Conservation (phyloP, 2,329 filamentous ascomycete species). For the Claviceps purpurea region DNA sequence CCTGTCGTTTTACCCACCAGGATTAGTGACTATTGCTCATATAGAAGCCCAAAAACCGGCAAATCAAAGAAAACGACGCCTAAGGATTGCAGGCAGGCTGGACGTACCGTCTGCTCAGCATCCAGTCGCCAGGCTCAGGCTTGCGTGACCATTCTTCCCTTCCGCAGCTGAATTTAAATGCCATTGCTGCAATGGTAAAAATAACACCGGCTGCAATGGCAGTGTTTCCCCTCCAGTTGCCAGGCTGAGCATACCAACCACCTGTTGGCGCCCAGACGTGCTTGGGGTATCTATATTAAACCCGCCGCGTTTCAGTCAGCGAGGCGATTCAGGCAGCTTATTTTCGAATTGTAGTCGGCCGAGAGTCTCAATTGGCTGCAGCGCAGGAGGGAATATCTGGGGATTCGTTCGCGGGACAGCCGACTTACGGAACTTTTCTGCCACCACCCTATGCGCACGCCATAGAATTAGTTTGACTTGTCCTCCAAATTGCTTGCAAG, state of each 20-base stretch:
- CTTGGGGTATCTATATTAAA: constrained; percentile 66
- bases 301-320: neutral
- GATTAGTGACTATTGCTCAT: neutral
- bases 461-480: neutral
- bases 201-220: constrained; percentile 57
- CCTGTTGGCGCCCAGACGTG: constrained; percentile 98
- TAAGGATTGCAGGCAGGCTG: neutral
- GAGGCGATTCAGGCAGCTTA: constrained; percentile 1
- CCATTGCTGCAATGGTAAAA: constrained; percentile 51
- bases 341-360: constrained; percentile 1
- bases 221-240: constrained; percentile 93
- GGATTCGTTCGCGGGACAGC: neutral
- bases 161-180: constrained; percentile 61
- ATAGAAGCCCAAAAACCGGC: no score
- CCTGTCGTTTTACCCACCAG: constrained; percentile 13
- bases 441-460: constrained; percentile 57
- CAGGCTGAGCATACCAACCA: constrained; percentile 92
- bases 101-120: constrained; percentile 70
- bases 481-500: neutral
- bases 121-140: constrained; percentile 66
- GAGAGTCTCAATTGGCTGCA: constrained; percentile 3
- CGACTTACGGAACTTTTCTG: constrained; percentile 45
- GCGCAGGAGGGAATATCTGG: neutral
- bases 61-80: no score
- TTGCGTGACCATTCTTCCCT: constrained; percentile 61